Evolutionary conservation across 495 filamentous ascomycete species (phyloP).

Genomic region (Platismatia glauca): DNA sequence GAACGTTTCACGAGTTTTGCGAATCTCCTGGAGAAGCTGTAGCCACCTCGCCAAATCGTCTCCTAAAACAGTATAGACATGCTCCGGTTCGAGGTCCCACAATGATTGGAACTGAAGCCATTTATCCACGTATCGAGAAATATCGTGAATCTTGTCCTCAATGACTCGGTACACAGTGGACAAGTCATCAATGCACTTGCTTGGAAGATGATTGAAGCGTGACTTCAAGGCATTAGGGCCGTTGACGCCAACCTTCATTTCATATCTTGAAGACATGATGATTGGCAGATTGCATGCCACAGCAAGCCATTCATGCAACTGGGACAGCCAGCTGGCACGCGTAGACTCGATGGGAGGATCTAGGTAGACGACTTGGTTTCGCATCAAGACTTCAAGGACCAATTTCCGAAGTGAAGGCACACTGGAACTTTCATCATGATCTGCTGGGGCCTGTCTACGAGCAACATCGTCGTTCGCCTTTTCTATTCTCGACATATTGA

Average conservation of each 20-base stretch:
- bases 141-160: slow-evolving; percentile 65
- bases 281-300: slow-evolving; percentile 85
- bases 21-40: slow-evolving; percentile 87
- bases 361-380: slow-evolving; percentile 90
- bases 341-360: slow-evolving; percentile 89
- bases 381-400: slow-evolving; percentile 87
- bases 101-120: slow-evolving; percentile 98
- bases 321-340: slow-evolving; percentile 84
- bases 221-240: slow-evolving; percentile 51
- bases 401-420: slow-evolving; percentile 47
- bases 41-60: slow-evolving; percentile 89
- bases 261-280: slow-evolving; percentile 89
- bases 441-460: slow-evolving; percentile 30
- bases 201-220: slow-evolving; percentile 80
- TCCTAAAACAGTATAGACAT: slow-evolving; percentile 85
- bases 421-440: slow-evolving; percentile 44
- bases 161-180: slow-evolving; percentile 69
- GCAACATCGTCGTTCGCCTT: slow-evolving; percentile 37
- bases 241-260: slow-evolving; percentile 66
- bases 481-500: slow-evolving; percentile 50
- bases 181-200: slow-evolving; percentile 66
- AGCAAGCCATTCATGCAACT: slow-evolving; percentile 87
- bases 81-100: slow-evolving; percentile 93
- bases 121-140: slow-evolving; percentile 81
- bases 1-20: slow-evolving; percentile 86